A percentile compares a stretch with the other conserved stretches of the same genome.
These are phyloP conservation scores for Helicosporidium sp. DNA, from an alignment of 139 green algal genomes.

Conservation along the genomic window DNA sequence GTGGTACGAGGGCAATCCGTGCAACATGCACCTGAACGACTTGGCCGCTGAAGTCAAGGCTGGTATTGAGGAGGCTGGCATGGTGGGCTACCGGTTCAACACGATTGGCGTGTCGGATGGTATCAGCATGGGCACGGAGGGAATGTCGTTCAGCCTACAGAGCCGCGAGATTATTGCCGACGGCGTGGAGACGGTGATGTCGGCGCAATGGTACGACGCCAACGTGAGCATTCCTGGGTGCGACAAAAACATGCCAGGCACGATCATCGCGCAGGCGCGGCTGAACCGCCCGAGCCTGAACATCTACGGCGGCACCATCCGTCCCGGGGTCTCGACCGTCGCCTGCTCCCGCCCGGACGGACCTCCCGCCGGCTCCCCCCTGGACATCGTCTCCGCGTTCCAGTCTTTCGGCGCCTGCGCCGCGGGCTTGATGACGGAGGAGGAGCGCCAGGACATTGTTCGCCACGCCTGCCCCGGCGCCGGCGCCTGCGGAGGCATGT, in stretches of 20 bases:
- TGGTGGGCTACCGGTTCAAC: conserved; percentile 88
- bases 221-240: conserved; percentile 77
- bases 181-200: conserved; percentile 92
- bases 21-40: conserved; percentile 98
- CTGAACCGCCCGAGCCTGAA: conserved; percentile 88
- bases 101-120: conserved; percentile 83
- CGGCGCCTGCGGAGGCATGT: conserved; percentile 74
- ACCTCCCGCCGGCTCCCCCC: conserved; percentile 24
- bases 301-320: conserved; percentile 97
- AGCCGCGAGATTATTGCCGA: conserved; percentile 81
- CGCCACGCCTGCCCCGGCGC: conserved; percentile 76
- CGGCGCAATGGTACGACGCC: conserved; percentile 84
- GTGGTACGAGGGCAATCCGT: conserved; percentile 98
- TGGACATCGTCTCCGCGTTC: conserved; percentile 94
- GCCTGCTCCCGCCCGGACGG: conserved; percentile 50
- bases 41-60: conserved; percentile 77
- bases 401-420: conserved; percentile 75
- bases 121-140: conserved; percentile 96
- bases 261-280: conserved; percentile 85
- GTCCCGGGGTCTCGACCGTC: conserved; percentile 38
- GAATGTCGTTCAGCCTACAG: conserved; percentile 86
- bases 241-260: conserved; percentile 98
- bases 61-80: conserved; percentile 55
- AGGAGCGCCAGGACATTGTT: conserved; percentile 70
- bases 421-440: conserved; percentile 64